Base-by-base conservation (phyloP, 2,329 filamentous ascomycete species). In the Neonectria faginata region DNA sequence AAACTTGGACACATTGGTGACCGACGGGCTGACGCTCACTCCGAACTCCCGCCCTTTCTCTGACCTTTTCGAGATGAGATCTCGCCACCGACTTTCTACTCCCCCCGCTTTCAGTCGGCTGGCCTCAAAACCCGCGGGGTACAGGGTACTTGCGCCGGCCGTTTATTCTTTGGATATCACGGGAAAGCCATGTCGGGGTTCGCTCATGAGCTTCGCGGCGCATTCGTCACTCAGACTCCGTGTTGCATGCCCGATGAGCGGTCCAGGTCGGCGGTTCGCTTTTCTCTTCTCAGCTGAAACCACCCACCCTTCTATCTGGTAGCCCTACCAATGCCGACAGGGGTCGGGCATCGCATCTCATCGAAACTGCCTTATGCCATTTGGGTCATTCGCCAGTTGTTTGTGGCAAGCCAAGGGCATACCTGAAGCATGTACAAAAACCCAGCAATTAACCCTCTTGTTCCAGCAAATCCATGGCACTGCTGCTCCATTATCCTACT, bases 361-460 rank as follows among this genome's bases (percentile, higher is more conserved):
- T 39, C 36, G 16, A 39, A 51, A 51, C 48, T 18, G 48, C 48
- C 48, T 20, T 51, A 18, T 8, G 10, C 12, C 10, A n/a, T 20
- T 18, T 8, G 11, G 47, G 16, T 25, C 7, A 50, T 51, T 33
- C n/a, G 29, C 48, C 48, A 20, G 11, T n/a, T 51, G 5, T 51
- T 22, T 54, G 60, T 50, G 55, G 55, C 55, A 50, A 62, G 27
- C 45, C 16, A 42, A 44, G 16, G n/a, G 11, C 39, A 8, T 25
- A 22, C 44, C 54, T 9, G 16, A 27, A 22, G 31, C 41, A 18
- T n/a, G 25, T 48, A 44, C 44, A 63, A 63, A 63, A 58, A 33
- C 20, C 25, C 7, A 42, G 31, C 25, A 29, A 25, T 9, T 20
- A 44, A 22, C 48, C 16, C 60, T 54, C 11, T 33, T 8, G 9